These are phyloP conservation scores for Penicillium verhagenii DNA, from an alignment of 495 filamentous ascomycete genomes.

Conservation along the genomic window DNA sequence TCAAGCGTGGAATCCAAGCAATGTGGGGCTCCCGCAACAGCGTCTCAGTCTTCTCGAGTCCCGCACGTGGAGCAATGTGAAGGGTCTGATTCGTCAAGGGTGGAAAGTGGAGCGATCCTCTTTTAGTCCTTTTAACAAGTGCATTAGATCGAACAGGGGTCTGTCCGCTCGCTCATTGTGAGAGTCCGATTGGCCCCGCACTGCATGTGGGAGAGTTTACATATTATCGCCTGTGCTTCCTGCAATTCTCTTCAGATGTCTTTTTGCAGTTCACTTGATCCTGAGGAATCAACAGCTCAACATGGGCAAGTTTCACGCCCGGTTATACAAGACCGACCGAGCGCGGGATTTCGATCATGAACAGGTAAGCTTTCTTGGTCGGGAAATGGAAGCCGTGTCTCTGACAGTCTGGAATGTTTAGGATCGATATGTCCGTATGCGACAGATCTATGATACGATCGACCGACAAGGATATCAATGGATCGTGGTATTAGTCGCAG, in stretches of 20 bases:
- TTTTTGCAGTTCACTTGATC: not conserved
- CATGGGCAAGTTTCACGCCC: slow-evolving; percentile 33
- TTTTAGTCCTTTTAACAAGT: not conserved
- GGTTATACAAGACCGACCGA: slow-evolving; percentile 49
- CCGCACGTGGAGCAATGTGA: slow-evolving; percentile 20
- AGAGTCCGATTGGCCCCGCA: slow-evolving; percentile 14
- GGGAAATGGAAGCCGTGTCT: not conserved
- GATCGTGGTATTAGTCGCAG: slow-evolving; percentile 57
- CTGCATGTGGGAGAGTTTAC: not conserved
- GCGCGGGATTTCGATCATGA: slow-evolving; percentile 51
- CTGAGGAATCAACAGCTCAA: not conserved
- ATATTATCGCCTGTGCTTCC: slow-evolving; percentile 5
- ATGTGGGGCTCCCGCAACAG: slow-evolving; percentile 9
- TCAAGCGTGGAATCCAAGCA: slow-evolving; percentile 7
- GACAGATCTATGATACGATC: slow-evolving; percentile 50
- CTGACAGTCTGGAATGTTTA: slow-evolving; percentile 7
- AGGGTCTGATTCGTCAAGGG: slow-evolving; percentile 4
- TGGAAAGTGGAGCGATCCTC: not conserved
- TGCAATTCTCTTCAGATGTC: not conserved
- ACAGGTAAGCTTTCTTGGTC: slow-evolving; percentile 26
- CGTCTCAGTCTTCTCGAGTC: slow-evolving; percentile 9
- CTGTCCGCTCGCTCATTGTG: slow-evolving; percentile 3
- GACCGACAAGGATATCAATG: slow-evolving; percentile 48
- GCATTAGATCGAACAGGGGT: not conserved
- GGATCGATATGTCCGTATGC: slow-evolving; percentile 50